These are phyloP conservation scores for Syzygium malaccense DNA, from an alignment of 441 rosid genomes.

Conservation along the genomic window DNA sequence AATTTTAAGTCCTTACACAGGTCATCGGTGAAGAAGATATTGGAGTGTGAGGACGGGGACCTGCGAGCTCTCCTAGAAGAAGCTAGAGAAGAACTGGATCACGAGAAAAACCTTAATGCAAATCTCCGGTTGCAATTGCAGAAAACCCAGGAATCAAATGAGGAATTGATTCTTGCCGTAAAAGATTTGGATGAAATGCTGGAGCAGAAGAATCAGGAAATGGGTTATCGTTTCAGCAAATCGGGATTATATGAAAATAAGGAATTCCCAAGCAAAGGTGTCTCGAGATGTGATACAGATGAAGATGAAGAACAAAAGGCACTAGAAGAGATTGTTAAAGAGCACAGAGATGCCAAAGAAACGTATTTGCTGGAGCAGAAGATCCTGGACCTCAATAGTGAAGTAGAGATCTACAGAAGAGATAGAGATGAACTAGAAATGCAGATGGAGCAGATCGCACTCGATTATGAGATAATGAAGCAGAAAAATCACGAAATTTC, in stretches of 20 bases:
- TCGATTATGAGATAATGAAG: constrained; percentile 86
- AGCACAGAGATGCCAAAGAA: constrained; percentile 56
- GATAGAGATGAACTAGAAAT: constrained; percentile 80
- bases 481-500: constrained; percentile 75
- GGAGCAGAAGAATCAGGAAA: constrained; percentile 39
- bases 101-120: constrained; percentile 67
- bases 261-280: constrained; percentile 15
- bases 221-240: constrained; percentile 19
- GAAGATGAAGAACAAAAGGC: constrained; percentile 90
- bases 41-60: constrained; percentile 41
- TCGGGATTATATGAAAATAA: constrained; percentile 21
- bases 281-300: constrained; percentile 39
- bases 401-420: constrained; percentile 66
- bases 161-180: constrained; percentile 72
- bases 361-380: constrained; percentile 54
- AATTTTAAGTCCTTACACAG: constrained; percentile 37
- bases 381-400: constrained; percentile 61
- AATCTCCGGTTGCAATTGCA: constrained; percentile 66
- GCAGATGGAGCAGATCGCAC: constrained; percentile 89
- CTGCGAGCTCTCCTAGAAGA: constrained; percentile 51
- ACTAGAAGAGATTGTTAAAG: constrained; percentile 76
- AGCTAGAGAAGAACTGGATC: constrained; percentile 53
- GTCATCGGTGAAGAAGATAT: constrained; percentile 32
- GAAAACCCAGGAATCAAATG: constrained; percentile 72
- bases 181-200: constrained; percentile 68